Evolutionary conservation across 768 basidiomycete species (phyloP), one percentile per base, ranked within the genome.

Genomic region (Crepidotus variabilis): DNA sequence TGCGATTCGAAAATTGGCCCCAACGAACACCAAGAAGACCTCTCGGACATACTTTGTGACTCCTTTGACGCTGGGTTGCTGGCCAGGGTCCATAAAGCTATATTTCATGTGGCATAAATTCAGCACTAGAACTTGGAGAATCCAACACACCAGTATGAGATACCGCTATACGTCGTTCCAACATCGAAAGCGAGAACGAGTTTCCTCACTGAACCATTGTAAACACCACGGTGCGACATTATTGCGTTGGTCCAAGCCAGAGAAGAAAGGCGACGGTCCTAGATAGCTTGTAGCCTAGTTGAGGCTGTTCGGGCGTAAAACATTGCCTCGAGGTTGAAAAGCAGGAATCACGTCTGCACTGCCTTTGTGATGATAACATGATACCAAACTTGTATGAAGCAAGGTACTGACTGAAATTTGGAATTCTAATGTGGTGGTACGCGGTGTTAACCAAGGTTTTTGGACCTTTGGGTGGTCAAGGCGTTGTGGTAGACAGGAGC

Each of bases 131-230:
- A 16, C 14, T 50, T n/a, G 18, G 24, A 11, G n/a, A 32, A 10
- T 6, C 18, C 18, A 21, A 33, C 33, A 14, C 47, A 64, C 63
- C 59, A 60, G 49, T 62, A 64, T 1, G 63, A 66, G 33, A 71
- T 59, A 0, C 75, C 73, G 8, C 72, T 75, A 55, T 61, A 75
- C 2, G 74, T 75, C 2, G 73, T 72, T 16, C 72, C 72, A 5
- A 74, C 62, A 54, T 74, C 72, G 21, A 74, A 68, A 20, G 72
- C 73, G 13, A 75, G 56, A 4, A 75, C 67, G 9, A 75, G 49
- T 55, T 72, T 76, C 50, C 75, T 49, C 6, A 50, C 47, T 22
- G 48, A 58, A 18, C 75, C 77, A 18, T 61, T 61, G 60, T 70
- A 79, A 9, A 71, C 69, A 18, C 46, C 28, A 36, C 58, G 57